Evolutionary conservation across 192 early-diverging fungal species (phyloP).

Genomic region (Rhizophagus clarus): DNA sequence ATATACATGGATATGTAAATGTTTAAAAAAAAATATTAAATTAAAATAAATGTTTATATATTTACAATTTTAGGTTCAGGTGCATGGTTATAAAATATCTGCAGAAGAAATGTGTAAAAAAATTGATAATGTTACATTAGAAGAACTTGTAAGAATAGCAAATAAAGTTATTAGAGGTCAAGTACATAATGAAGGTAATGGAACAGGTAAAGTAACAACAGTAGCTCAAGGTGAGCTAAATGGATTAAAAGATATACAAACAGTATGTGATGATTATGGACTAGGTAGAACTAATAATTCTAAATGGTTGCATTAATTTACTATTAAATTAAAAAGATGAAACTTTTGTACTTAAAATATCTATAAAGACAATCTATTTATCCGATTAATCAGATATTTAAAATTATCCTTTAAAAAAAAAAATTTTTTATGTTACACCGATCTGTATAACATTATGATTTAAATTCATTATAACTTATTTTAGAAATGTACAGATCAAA

Average conservation of each 20-base stretch:
- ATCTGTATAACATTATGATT: background rate
- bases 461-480: background rate
- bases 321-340: no score
- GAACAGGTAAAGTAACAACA: constrained; percentile 64
- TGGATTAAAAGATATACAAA: constrained; percentile 46
- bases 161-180: constrained; percentile 66
- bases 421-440: background rate
- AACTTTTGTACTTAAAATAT: no score
- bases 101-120: constrained; percentile 77
- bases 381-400: no score
- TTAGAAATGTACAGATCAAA: background rate
- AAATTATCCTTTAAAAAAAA: no score
- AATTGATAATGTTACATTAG: constrained; percentile 76
- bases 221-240: constrained; percentile 65
- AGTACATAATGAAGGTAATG: constrained; percentile 54
- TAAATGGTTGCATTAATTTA: no score
- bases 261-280: constrained; percentile 54
- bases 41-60: background rate
- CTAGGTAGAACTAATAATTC: constrained; percentile 40
- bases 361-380: no score
- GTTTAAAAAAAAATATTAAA: background rate
- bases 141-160: constrained; percentile 81
- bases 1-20: background rate
- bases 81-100: constrained; percentile 72
- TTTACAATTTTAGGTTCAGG: constrained; percentile 43